Evolutionary conservation across 257 asterid genomes (phyloP), one percentile per base, ranked within the genome.

Genomic region (Plectranthus barbatus): DNA sequence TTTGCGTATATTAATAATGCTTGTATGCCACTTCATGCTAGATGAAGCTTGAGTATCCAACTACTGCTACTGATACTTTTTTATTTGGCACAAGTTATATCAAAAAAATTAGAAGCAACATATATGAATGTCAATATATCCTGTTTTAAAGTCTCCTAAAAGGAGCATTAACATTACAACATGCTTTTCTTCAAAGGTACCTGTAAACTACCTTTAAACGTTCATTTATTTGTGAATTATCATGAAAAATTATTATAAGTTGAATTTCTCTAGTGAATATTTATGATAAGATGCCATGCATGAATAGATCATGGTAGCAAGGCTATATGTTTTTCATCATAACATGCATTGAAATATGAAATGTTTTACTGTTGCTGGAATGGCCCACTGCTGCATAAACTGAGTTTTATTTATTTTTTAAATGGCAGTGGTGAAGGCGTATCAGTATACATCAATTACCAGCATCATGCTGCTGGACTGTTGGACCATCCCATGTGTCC

Each of bases 381-480:
- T 2, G 5, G 31, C 2, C 2, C 2, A 26, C 31, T 5, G 5
- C 31, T 26, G 5, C 31, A 39, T 67, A 31, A 48, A 19, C 41
- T 46, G 6, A 52, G 5, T 17, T 58, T 7, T 67, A n/a, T n/a
- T n/a, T n/a, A n/a, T n/a, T 59, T 67, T 53, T 70, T 41, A 49
- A 48, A 23, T 72, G 70, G 61, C 82, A 91, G 98, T 91, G 79
- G 98, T 91, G 65, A 91, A 91, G 85, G 86, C 98, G 13, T 91
- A 91, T 68, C 98, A 91, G 75, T 91, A 91, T 69, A 91, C 98
- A 13, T 86, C 98, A 52, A 71, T 91, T 67, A 91, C 95, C 51
- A 91, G 98, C 23, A 89, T 91, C 51, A 91, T 88, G 98, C 85
- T 91, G 69, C 84, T 91, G 75, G 95, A 88, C 76, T 91, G 98